Base-by-base conservation (phyloP, 176 grass and related monocot species). In the Echinochloa phyllopogon region DNA sequence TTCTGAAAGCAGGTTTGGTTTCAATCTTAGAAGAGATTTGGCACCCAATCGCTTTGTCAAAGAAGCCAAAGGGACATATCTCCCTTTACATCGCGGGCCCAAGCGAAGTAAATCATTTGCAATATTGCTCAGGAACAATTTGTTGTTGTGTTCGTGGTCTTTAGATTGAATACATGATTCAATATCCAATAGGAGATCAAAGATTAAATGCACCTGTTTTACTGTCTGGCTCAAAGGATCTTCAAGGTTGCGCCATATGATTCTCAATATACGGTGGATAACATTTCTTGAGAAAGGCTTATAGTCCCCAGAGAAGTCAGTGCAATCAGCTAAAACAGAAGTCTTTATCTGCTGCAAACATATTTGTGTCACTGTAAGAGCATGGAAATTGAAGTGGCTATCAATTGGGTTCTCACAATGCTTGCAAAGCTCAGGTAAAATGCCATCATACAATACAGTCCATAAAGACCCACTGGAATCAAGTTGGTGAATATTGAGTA, bases 261-360 rank as follows among this genome's bases (percentile, higher is more conserved):
- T 98, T 86, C 86, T 90, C 48, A 98, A 51, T 87, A 98, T 57
- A 56, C 78, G 86, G 59, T 85, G 38, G 25, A 89, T 89, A 71
- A 87, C 73, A 72, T 87, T 85, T 79, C 79, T 85, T 36, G 93
- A 89, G 23, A 98, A 79, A 83, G 84, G 89, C 41, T 82, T 82
- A 90, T 87, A 94, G 72, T 90, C 87, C 70, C 87, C 82, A 70
- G 88, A 92, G 81, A 95, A 91, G 69, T 96, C 83, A 82, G 83
- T 90, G 27, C 82, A 76, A 84, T 88, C 74, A 73, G 83, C 65
- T 77, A 86, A 87, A 86, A 96, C 55, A 42, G 93, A 96, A 21
- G 96, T 94, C 79, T 96, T 98, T 82, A 96, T 94, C 88, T 98
- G 96, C 84, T 98, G 96, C 88, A 98, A 81, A 85, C 96, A 98